Evolutionary conservation across 108 stramenopile genomes (phyloP), one percentile per base, ranked within the genome.

Genomic region (Seminavis robusta): DNA sequence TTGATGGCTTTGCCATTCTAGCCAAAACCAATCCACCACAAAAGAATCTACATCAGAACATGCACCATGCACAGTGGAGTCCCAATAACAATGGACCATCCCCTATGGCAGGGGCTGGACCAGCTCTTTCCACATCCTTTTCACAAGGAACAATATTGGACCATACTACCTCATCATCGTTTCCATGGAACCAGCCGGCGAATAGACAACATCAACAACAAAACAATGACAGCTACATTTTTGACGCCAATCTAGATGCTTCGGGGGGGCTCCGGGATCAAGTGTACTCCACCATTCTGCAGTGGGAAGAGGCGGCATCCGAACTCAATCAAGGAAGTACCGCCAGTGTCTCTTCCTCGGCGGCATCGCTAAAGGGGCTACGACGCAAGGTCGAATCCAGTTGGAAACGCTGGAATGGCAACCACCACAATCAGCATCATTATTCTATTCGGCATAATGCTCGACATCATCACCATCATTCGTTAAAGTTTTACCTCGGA

Each of bases 191-290:
- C n/a, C n/a, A n/a, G n/a, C n/a, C n/a, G n/a, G n/a, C n/a, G n/a
- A n/a, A n/a, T n/a, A n/a, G n/a, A n/a, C n/a, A n/a, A n/a, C n/a
- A n/a, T n/a, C n/a, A n/a, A n/a, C n/a, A n/a, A n/a, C n/a, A n/a
- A n/a, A n/a, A n/a, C n/a, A n/a, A n/a, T n/a, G n/a, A n/a, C n/a
- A n/a, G n/a, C n/a, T n/a, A n/a, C n/a, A n/a, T n/a, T n/a, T n/a
- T n/a, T n/a, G 62, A 78, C 28, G 76, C 81, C 17, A 78, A 83
- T 55, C 21, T 83, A 26, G 63, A 78, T 53, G 70, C 70, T 9
- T 16, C 47, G 7, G 16, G 46, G 49, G 81, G 81, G 17, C 34
- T 78, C 2, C 42, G 61, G 15, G 40, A 0, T 45, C 36, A 47
- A 50, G 39, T 23, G 19, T 41, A 60, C 9, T 8, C 17, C 17